Conservation (phyloP, 768 basidiomycete genomes). For the Jaapia argillacea region DNA sequence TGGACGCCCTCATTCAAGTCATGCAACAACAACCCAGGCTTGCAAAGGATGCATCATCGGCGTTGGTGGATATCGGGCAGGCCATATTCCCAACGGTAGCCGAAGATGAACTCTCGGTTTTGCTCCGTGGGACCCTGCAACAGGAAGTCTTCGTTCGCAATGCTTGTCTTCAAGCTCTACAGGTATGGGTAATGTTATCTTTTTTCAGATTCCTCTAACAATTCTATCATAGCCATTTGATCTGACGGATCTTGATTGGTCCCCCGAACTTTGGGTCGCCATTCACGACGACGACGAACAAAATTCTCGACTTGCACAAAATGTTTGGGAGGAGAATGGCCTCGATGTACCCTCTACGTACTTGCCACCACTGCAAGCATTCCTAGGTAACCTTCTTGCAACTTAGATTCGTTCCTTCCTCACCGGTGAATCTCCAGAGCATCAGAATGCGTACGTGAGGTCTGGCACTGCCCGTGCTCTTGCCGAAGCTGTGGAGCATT, state of each 20-base stretch:
- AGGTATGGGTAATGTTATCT: slow-evolving; percentile 35
- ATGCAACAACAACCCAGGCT: slow-evolving; percentile 73
- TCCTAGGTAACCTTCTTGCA: slow-evolving; percentile 47
- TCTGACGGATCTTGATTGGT: slow-evolving; percentile 91
- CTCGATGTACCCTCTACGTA: slow-evolving; percentile 72
- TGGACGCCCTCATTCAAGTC: slow-evolving; percentile 60
- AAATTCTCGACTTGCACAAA: slow-evolving; percentile 70
- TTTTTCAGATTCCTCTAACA: neutral
- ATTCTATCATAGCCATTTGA: slow-evolving; percentile 64
- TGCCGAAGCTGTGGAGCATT: slow-evolving; percentile 64
- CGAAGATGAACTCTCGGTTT: slow-evolving; percentile 46
- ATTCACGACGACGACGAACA: slow-evolving; percentile 87
- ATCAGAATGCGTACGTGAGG: slow-evolving; percentile 75
- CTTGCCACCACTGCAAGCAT: slow-evolving; percentile 46
- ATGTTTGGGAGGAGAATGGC: slow-evolving; percentile 94
- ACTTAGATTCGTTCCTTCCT: neutral
- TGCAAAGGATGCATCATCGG: slow-evolving; percentile 73
- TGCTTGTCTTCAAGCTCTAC: slow-evolving; percentile 83
- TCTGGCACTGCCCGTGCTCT: slow-evolving; percentile 61
- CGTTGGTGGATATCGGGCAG: slow-evolving; percentile 73
- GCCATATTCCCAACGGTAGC: slow-evolving; percentile 62
- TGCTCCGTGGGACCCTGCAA: slow-evolving; percentile 67
- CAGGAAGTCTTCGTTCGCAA: slow-evolving; percentile 85
- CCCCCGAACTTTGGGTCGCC: slow-evolving; percentile 78
- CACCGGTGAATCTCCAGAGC: slow-evolving; percentile 39